Base-by-base conservation (phyloP, 768 basidiomycete genomes). In the Tricholoma saponaceum region DNA sequence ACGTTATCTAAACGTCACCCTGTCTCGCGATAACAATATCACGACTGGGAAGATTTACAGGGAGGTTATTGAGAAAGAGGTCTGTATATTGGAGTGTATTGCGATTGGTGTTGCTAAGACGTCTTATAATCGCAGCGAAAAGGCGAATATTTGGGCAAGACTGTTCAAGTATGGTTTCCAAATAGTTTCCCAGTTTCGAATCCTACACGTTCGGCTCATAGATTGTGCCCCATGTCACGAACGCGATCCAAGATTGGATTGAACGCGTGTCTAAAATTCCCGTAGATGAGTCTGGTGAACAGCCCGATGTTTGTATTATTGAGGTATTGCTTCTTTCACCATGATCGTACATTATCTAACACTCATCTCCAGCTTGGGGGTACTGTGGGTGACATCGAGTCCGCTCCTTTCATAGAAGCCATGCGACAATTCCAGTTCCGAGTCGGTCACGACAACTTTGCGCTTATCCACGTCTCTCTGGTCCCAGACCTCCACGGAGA, bases 351-450 rank as follows among this genome's bases (percentile, higher is more conserved):
- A 50, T 16, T 26, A 51, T 25, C 37, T 44, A 50, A 50, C n/a
- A 14, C 18, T 30, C 16, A 53, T 16, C 39, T 32, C 54, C 60
- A 95, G 93, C 89, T 99, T 60, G 96, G 96, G 56, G 96, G 96
- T 20, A 99, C 96, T 0, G 96, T 99, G 14, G 96, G 96, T 46
- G 96, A 99, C 67, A 99, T 99, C 69, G 96, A 99, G 67, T 97
- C 94, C 5, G 95, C 95, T 3, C 96, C 96, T 2, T 99, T 99
- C 72, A 81, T 99, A 47, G 96, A 99, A 72, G 96, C 96, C 0
- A 95, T 99, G 90, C 87, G 96, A n/a, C 96, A 99, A 71, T 99
- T 99, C 81, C 96, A 99, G 69, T 98, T 98, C 79, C 88, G 96
- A 56, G 95, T 98, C 20, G 95, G 96, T 16, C 83, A 90, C 69